phyloP scores from a whole-genome alignment of 2,329 filamentous ascomycete genomes.

The Stenocarpella maydis region DNA sequence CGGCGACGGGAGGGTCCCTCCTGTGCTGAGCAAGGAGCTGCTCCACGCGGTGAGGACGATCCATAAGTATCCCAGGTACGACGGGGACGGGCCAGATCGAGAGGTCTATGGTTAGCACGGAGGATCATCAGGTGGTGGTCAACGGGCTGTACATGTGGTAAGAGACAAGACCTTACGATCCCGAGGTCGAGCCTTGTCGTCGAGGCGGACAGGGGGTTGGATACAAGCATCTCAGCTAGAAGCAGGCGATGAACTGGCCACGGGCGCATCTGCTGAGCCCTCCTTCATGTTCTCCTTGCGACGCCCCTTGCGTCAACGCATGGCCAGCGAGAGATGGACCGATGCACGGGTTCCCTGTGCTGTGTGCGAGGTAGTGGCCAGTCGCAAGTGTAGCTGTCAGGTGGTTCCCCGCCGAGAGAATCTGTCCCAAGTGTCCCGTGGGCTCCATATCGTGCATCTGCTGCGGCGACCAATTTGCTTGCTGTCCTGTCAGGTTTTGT shows the following conservation, averaged over 20 bases:
- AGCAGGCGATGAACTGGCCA: not conserved
- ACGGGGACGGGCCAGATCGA: constrained; percentile 25
- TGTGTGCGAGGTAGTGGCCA: no score
- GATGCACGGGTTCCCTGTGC: not conserved
- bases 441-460: accelerated
- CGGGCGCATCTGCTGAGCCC: not conserved
- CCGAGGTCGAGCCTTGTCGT: not conserved
- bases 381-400: no score
- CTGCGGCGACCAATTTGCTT: no score
- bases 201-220: not conserved
- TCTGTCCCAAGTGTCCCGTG: not conserved
- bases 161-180: no score
- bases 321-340: not conserved
- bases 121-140: not conserved
- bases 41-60: constrained; percentile 58
- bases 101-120: not conserved
- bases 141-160: not conserved
- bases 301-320: not conserved
- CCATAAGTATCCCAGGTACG: constrained; percentile 55
- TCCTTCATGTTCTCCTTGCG: not conserved
- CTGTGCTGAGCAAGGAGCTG: constrained; percentile 51
- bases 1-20: constrained; percentile 57
- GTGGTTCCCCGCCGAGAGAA: no score
- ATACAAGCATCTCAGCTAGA: not conserved
- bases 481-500: not conserved